phyloP scores from a whole-genome alignment of 2,329 filamentous ascomycete species.

The Xylaria arbuscula region DNA sequence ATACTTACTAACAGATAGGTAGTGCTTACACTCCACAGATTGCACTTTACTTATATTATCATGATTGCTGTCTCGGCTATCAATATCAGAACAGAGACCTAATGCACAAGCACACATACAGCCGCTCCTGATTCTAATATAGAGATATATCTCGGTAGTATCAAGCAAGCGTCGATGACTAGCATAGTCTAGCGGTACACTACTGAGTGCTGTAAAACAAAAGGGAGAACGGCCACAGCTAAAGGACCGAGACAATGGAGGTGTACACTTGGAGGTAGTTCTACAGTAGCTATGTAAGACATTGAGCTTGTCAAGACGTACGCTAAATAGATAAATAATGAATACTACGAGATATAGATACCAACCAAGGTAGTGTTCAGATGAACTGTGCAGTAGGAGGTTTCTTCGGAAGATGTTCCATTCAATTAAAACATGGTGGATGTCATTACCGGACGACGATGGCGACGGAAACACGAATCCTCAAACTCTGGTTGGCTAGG shows the following conservation, averaged over 20 bases:
- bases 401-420: neutral
- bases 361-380: neutral
- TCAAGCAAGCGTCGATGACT: neutral
- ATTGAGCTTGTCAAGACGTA: neutral
- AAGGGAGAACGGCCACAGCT: neutral
- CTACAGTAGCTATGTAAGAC: too few species aligned
- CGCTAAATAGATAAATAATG: neutral
- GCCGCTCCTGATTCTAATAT: neutral
- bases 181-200: neutral
- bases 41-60: neutral
- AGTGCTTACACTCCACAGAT: too few species aligned
- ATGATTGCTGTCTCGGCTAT: neutral
- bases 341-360: neutral
- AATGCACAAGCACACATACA: neutral
- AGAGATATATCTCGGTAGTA: neutral
- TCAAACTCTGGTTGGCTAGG: constrained; percentile 32
- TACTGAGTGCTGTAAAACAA: neutral
- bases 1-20: too few species aligned
- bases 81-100: neutral
- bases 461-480: constrained; percentile 13
- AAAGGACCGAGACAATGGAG: neutral
- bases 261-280: neutral
- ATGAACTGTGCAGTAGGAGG: neutral
- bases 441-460: constrained; percentile 3
- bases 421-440: neutral